Evolutionary conservation across 106 monocot species (phyloP).

Genomic region (Acorus calamus): DNA sequence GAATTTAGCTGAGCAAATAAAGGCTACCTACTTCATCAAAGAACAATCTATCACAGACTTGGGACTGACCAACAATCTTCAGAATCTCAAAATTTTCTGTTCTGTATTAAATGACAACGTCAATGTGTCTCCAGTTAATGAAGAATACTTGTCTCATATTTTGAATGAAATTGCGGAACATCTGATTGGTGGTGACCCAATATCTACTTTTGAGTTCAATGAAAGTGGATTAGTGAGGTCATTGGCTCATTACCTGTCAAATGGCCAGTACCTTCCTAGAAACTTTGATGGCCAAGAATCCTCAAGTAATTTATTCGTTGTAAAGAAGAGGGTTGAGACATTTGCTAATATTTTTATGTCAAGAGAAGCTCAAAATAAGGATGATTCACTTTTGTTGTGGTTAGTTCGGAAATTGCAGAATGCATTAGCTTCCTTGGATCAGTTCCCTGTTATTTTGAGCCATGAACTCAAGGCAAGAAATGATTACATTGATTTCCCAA

Average conservation of each 20-base stretch:
- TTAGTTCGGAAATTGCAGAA: slow-evolving; percentile 63
- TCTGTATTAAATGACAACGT: slow-evolving; percentile 41
- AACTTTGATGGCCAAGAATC: neutral
- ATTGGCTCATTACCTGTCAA: slow-evolving; percentile 55
- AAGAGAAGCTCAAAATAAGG: slow-evolving; percentile 16
- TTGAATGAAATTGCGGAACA: slow-evolving; percentile 51
- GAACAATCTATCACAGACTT: slow-evolving; percentile 21
- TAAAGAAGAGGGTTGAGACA: slow-evolving; percentile 53
- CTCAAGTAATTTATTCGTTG: slow-evolving; percentile 19
- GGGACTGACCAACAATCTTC: slow-evolving; percentile 36
- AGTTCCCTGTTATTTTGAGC: slow-evolving; percentile 63
- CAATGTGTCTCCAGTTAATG: slow-evolving; percentile 23
- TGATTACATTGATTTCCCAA: slow-evolving; percentile 42
- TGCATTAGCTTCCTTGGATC: slow-evolving; percentile 65
- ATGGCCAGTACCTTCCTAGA: slow-evolving; percentile 44
- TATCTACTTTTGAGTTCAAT: slow-evolving; percentile 90
- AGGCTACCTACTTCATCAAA: slow-evolving; percentile 37
- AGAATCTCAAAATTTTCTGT: slow-evolving; percentile 63
- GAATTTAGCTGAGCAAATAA: slow-evolving; percentile 39
- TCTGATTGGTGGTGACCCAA: slow-evolving; percentile 34
- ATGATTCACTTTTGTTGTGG: slow-evolving; percentile 33
- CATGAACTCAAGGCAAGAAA: slow-evolving; percentile 31
- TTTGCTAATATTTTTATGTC: slow-evolving; percentile 38
- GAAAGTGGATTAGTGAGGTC: slow-evolving; percentile 73
- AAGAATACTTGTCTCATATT: slow-evolving; percentile 55